Conservation (phyloP, 257 asterid genomes). For the Solanum dulcamara region DNA sequence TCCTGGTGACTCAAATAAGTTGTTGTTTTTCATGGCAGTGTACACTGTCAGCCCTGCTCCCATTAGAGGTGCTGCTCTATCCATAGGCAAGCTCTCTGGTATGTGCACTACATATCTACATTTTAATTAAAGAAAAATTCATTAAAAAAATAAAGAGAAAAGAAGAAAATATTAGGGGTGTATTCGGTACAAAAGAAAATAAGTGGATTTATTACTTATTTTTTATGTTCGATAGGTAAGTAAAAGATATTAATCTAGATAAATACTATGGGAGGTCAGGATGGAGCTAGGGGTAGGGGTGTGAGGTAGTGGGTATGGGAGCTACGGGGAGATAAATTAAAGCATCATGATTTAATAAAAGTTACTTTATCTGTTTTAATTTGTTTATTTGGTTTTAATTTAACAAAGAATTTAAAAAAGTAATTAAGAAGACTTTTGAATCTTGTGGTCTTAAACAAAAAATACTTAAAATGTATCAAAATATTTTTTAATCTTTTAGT, state of each 20-base stretch:
- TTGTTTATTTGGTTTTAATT: no score
- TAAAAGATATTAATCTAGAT: no score
- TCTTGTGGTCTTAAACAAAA: no score
- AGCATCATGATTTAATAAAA: not conserved
- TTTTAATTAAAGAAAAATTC: not conserved
- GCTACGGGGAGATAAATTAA: not conserved
- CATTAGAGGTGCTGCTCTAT: slow-evolving; percentile 1
- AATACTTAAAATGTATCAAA: no score
- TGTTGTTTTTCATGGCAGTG: not conserved
- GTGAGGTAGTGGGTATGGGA: not conserved
- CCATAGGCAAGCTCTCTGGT: slow-evolving; percentile 1
- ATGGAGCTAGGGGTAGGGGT: not conserved
- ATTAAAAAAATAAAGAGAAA: no score
- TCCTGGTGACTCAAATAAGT: not conserved
- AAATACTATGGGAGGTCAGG: not conserved
- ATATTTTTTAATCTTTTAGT: not conserved
- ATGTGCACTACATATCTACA: slow-evolving; percentile 10
- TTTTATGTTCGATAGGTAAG: no score
- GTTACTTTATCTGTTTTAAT: no score
- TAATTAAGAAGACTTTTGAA: no score
- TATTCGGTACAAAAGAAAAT: not conserved
- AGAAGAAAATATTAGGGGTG: not conserved
- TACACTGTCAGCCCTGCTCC: slow-evolving; percentile 5
- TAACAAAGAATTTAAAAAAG: no score
- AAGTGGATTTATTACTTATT: not conserved